Evolutionary conservation across 2,329 filamentous ascomycete species (phyloP).

Genomic region (Paracamarosporium sp.): DNA sequence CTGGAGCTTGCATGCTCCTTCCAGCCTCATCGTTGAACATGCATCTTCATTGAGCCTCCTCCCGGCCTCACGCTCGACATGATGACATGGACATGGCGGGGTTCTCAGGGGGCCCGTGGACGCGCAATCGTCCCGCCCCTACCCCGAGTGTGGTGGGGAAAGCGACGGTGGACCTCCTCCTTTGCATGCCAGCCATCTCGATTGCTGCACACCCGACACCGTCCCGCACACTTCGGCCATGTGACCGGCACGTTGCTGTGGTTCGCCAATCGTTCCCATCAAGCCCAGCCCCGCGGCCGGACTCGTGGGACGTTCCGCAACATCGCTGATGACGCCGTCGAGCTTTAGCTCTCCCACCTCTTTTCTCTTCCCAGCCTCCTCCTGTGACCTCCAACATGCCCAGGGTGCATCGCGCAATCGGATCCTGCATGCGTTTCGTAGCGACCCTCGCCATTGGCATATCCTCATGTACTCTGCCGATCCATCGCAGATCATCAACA

Average conservation of each 20-base stretch:
- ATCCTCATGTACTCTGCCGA: background rate
- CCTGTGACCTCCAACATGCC: background rate
- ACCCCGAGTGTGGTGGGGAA: background rate
- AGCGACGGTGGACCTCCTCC: background rate
- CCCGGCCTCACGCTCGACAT: background rate
- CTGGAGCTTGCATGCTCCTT: constrained; percentile 1
- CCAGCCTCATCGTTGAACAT: background rate
- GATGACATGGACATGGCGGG: background rate
- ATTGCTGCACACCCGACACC: no score
- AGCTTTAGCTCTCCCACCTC: background rate
- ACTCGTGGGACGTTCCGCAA: constrained; percentile 4
- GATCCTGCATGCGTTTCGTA: background rate
- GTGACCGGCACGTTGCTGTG: background rate
- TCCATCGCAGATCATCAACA: background rate
- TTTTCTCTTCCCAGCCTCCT: background rate
- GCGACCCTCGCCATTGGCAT: background rate
- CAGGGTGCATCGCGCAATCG: background rate
- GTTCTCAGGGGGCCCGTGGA: background rate
- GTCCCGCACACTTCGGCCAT: no score
- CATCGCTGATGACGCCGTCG: background rate
- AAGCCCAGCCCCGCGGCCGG: background rate
- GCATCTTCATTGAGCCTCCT: background rate
- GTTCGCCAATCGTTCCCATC: background rate
- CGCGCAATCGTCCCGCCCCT: background rate
- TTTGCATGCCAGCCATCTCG: no score